Conservation (phyloP, 1,284 basidiomycete species). For the Phellopilus nigrolimitatus region DNA sequence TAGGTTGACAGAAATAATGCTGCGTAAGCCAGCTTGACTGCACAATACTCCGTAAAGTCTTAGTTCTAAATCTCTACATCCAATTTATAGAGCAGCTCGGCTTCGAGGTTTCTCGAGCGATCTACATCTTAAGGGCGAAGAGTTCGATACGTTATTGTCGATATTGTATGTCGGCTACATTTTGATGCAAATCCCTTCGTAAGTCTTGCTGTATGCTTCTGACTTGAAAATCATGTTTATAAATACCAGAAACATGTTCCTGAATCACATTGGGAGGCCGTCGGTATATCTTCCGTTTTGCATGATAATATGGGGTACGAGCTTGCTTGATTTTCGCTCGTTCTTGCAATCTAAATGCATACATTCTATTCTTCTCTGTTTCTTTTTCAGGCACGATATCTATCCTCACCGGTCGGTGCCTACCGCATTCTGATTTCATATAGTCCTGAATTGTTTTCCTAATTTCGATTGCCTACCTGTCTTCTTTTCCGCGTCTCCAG, state of each 20-base stretch:
- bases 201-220: conserved; percentile 26
- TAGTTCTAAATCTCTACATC: background rate
- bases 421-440: too few relatives aligned
- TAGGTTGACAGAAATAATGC: conserved; percentile 68
- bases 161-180: conserved; percentile 50
- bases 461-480: too few relatives aligned
- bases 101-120: conserved; percentile 69
- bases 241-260: conserved; percentile 66
- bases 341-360: too few relatives aligned
- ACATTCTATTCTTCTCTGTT: too few relatives aligned
- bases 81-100: conserved; percentile 57
- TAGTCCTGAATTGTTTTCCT: too few relatives aligned
- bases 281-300: conserved; percentile 69
- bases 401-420: conserved; percentile 46
- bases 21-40: conserved; percentile 35
- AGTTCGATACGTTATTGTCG: conserved; percentile 69
- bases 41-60: background rate
- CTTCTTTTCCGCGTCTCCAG: too few relatives aligned
- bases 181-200: conserved; percentile 47
- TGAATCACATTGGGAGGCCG: conserved; percentile 68
- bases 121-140: conserved; percentile 53
- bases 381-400: too few relatives aligned
- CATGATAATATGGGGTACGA: conserved; percentile 68
- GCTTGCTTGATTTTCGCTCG: too few relatives aligned
- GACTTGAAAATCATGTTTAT: background rate